Base-by-base conservation (phyloP, 2,329 filamentous ascomycete genomes). In the Periglandula ipomoeae region DNA sequence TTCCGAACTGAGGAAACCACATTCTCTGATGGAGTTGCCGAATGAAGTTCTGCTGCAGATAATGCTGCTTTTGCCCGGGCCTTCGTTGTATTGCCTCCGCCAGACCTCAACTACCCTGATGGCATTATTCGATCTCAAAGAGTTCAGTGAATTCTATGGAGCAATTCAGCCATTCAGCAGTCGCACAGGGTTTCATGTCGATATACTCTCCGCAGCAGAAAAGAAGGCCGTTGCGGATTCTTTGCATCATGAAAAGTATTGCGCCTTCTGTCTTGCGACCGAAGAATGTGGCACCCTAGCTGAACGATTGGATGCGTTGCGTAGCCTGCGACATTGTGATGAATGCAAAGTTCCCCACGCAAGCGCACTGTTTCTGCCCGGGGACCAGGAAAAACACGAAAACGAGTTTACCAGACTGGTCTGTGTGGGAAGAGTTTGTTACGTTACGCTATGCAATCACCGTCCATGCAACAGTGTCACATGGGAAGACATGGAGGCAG, bases 391-490 rank as follows among this genome's bases (percentile, higher is more conserved):
- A 26, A 17, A 9, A 37, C 15, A 47, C 22, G 35, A 34, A 6
- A 27, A 27, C 26, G 2, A 4, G 15, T 39, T 23, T n/a, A 3
- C 2, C 5, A 10, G 15, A 5, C 13, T 5, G 15, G 19, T 9
- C 17, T 49, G 47, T 5, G 38, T 49, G 6, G 47, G 47, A 13
- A 17, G 32, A n/a, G 30, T 24, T 13, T 41, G 47, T 32, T 24
- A 49, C 17, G 15, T 45, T 19, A 41, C 17, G 15, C 17, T 27
- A 3, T 49, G 47, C 47, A 19, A 35, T 17, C 42, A 49, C 8
- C 41, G 32, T 40, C 38, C 41, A n/a, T 34, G 32, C 42, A 26
- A n/a, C 13, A 9, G 23, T 17, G 17, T 42, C 41, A 40, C 20
- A 13, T 40, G 41, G 41, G 4, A 15, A 8, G 26, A 44, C 11